Evolutionary conservation across 2,329 filamentous ascomycete species (phyloP).

Genomic region (Fusarium siculi): DNA sequence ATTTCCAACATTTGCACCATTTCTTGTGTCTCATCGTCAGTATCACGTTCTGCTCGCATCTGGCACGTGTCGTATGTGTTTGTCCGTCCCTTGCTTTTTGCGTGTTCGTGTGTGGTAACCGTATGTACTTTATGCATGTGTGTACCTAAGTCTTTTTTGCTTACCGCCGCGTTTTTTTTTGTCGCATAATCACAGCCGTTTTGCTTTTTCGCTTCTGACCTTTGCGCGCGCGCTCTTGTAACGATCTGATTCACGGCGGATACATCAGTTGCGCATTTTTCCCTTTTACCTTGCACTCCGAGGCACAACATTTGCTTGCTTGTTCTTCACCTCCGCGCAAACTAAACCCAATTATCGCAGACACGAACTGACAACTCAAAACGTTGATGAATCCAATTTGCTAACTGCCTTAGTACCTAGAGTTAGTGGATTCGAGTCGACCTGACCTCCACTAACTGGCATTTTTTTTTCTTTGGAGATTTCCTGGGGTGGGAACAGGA

Average conservation of each 20-base stretch:
- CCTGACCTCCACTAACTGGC: slow-evolving; percentile 18
- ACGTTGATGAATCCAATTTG: neutral
- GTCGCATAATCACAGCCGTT: slow-evolving; percentile 20
- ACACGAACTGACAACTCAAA: neutral
- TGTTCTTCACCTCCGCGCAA: neutral
- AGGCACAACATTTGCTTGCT: neutral
- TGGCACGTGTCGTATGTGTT: slow-evolving; percentile 25
- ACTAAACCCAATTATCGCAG: neutral
- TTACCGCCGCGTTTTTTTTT: slow-evolving; percentile 1
- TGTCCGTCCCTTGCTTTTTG: slow-evolving; percentile 19
- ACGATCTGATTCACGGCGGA: neutral
- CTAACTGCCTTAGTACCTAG: neutral
- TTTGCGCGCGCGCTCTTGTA: neutral
- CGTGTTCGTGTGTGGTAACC: neutral
- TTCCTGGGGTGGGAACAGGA: slow-evolving; percentile 44
- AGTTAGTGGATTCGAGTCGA: slow-evolving; percentile 13
- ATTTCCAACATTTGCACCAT: neutral
- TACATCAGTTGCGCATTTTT: neutral
- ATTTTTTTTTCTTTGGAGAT: slow-evolving; percentile 37
- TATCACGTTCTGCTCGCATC: slow-evolving; percentile 19
- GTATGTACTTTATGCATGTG: neutral
- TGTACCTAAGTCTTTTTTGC: neutral
- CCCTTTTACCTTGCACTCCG: neutral
- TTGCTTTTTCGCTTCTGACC: neutral
- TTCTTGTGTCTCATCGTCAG: neutral